Evolutionary conservation across 2,329 filamentous ascomycete genomes (phyloP).

Genomic region (Leptoxyphium fumago): DNA sequence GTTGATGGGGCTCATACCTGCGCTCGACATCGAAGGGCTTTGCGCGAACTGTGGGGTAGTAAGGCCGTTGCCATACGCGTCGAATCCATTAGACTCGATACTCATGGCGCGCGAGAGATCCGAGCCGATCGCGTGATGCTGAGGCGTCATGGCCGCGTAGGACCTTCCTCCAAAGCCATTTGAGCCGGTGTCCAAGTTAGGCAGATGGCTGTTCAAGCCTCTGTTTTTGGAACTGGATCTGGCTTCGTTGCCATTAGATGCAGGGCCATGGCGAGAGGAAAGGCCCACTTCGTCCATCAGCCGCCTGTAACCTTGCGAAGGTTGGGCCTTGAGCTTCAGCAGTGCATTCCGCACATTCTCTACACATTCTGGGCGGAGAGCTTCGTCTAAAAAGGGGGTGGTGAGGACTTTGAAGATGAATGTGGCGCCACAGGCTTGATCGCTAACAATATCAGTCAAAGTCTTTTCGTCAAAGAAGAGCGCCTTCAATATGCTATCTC

Average conservation of each 20-base stretch:
- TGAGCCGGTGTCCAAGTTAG: conserved; percentile 18
- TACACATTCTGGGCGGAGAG: conserved; percentile 71
- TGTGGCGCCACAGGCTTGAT: conserved; percentile 84
- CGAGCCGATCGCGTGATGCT: conserved; percentile 25
- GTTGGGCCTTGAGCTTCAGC: conserved; percentile 78
- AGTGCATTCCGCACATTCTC: conserved; percentile 87
- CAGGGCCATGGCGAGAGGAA: conserved; percentile 39
- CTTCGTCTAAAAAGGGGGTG: conserved; percentile 92
- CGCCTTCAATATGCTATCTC: conserved; percentile 77
- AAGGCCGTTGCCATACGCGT: conserved; percentile 28
- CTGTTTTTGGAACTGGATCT: conserved; percentile 21
- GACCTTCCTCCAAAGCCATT: conserved; percentile 21
- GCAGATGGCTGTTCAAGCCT: conserved; percentile 17
- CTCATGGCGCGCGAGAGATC: conserved; percentile 30
- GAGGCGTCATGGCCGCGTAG: conserved; percentile 20
- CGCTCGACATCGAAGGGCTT: conserved; percentile 21
- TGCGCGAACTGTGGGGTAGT: conserved; percentile 21
- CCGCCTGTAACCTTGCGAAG: conserved; percentile 91
- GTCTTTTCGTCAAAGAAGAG: conserved; percentile 88
- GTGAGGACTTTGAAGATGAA: conserved; percentile 98
- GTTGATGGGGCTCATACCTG: conserved; percentile 16
- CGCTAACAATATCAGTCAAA: conserved; percentile 77
- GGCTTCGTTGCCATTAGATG: conserved; percentile 20
- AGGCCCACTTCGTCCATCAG: conserved; percentile 97
- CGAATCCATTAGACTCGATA: conserved; percentile 35